These are phyloP conservation scores for Iris macrosiphon DNA, from an alignment of 106 monocot species.

Conservation along the genomic window DNA sequence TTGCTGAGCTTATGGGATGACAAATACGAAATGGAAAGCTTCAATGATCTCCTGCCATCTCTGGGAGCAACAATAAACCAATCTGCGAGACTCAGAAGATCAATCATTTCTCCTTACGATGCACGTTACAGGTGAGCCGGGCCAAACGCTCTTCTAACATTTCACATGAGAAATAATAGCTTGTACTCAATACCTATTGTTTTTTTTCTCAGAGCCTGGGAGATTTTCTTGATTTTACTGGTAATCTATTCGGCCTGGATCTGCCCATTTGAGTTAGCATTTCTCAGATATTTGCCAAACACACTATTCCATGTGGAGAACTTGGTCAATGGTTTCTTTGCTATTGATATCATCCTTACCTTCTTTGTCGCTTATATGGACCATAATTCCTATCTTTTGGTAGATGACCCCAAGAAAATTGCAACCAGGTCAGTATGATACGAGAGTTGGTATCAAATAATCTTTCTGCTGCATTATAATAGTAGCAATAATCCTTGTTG, in stretches of 20 bases:
- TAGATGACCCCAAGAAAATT: slow-evolving; percentile 57
- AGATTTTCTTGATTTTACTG: slow-evolving; percentile 54
- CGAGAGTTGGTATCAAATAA: slow-evolving; percentile 60
- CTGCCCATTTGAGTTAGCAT: slow-evolving; percentile 70
- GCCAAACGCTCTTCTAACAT: too few relatives aligned
- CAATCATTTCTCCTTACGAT: slow-evolving; percentile 64
- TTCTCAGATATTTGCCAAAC: slow-evolving; percentile 41
- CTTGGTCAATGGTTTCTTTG: slow-evolving; percentile 54
- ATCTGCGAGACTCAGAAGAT: slow-evolving; percentile 36
- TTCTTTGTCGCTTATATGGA: slow-evolving; percentile 66
- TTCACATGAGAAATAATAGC: too few relatives aligned
- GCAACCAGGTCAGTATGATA: slow-evolving; percentile 38
- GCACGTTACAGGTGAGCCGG: slow-evolving; percentile 49
- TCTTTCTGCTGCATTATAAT: too few relatives aligned
- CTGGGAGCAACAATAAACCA: slow-evolving; percentile 57
- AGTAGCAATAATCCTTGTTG: too few relatives aligned
- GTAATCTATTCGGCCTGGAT: slow-evolving; percentile 70
- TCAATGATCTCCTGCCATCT: slow-evolving; percentile 55
- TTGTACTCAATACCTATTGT: neutral
- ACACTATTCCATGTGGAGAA: slow-evolving; percentile 36
- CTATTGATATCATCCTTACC: slow-evolving; percentile 61
- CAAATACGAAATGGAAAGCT: slow-evolving; percentile 13
- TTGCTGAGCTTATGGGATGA: slow-evolving; percentile 20
- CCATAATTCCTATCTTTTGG: slow-evolving; percentile 37
- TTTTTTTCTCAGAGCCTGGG: slow-evolving; percentile 42